Evolutionary conservation across 805 yeast genomes (phyloP), one percentile per base, ranked within the genome.

Genomic region (Ogataea corticis): DNA sequence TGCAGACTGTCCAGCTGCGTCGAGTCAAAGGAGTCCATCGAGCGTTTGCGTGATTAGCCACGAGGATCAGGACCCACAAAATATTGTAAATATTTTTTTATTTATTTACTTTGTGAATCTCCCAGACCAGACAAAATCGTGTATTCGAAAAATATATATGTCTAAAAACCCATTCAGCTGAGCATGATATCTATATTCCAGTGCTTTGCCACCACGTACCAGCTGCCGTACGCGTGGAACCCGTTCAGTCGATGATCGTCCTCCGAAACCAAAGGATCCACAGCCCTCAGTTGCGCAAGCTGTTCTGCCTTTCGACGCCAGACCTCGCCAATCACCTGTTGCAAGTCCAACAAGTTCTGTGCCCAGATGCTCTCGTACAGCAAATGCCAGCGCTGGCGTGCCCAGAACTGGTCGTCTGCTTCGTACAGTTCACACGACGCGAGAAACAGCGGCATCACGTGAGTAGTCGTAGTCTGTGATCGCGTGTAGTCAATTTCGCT

Each of bases 381-480:
- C 15, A 32, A 10, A 16, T 36, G 21, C 49, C 48, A 42, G 13
- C 40, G 51, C 10, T 43, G 15, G 11, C 41, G 12, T 31, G 45
- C 44, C 57, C 54, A 54, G 2, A 13, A 19, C 15, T 42, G 27
- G 13, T 54, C 51, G 7, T 35, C 42, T 3, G 9, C 19, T 6
- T 34, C 16, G 17, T 37, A 21, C 4, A 48, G 47, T 19, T 55
- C 58, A 31, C 58, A 54, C 2, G 54, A 43, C 4, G 53, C 53
- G 9, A 54, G 38, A 30, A 55, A 54, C 16, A 55, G 40, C 12
- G 55, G 56, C 21, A 40, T 49, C 27, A 48, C 31, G 19, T 52
- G 53, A 12, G 45, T 46, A 13, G 51, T 46, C 11, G 37, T 41
- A 2, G 58, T 50, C 15, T 46, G 31, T 5, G 55, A 47, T 2